Evolutionary conservation across 1,284 basidiomycete species (phyloP).

Genomic region (Cerioporus squamosus): DNA sequence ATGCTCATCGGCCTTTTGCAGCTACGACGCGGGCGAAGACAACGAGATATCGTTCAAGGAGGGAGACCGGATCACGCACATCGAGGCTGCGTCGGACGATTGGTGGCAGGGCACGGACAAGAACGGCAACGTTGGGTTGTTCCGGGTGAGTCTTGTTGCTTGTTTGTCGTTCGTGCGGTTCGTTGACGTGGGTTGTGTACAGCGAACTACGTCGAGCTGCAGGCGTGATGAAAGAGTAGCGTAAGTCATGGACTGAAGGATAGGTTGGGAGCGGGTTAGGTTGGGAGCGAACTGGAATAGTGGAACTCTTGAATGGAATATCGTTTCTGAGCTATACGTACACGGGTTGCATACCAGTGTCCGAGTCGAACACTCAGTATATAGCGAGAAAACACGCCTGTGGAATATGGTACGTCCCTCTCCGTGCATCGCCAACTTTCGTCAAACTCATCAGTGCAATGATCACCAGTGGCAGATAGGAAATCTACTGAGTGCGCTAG

Average conservation of each 20-base stretch:
- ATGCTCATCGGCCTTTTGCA: conserved; percentile 32
- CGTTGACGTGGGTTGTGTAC: neutral
- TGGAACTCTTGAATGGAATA: neutral
- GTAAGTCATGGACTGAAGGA: neutral
- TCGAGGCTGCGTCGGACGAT: conserved; percentile 78
- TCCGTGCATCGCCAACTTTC: too few relatives aligned
- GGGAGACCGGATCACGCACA: conserved; percentile 76
- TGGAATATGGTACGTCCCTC: too few relatives aligned
- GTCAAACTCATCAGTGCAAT: too few relatives aligned
- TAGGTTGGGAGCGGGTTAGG: neutral
- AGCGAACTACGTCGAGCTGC: conserved; percentile 68
- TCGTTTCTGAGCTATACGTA: too few relatives aligned
- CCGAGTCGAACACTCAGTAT: too few relatives aligned
- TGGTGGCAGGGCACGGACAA: conserved; percentile 86
- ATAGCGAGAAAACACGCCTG: too few relatives aligned
- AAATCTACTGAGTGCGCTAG: too few relatives aligned
- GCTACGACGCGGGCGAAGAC: conserved; percentile 87
- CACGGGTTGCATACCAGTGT: too few relatives aligned
- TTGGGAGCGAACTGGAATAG: neutral
- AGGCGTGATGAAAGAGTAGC: conserved; percentile 31
- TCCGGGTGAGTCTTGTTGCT: conserved; percentile 70
- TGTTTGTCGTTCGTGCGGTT: neutral
- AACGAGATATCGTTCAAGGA: conserved; percentile 88
- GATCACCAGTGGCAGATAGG: too few relatives aligned
- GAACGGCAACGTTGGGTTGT: conserved; percentile 73